Conservation (phyloP, 2,329 filamentous ascomycete species). For the Cladophialophora bantiana region DNA sequence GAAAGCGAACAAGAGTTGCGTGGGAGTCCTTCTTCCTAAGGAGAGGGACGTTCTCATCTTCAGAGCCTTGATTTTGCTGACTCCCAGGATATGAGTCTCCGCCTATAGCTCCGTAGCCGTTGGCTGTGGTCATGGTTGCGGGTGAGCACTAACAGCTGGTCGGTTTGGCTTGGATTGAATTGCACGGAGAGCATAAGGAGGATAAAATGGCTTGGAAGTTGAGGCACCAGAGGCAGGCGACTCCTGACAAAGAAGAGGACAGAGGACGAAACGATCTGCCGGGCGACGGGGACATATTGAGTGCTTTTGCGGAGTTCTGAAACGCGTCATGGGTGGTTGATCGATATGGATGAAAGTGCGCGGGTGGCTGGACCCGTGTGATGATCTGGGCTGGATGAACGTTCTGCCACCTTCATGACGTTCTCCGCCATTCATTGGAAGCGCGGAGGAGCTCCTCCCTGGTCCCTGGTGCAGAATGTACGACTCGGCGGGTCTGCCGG, state of each 20-base stretch:
- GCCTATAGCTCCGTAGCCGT: slow-evolving; percentile 29
- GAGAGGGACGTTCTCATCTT: slow-evolving; percentile 26
- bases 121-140: slow-evolving; percentile 24
- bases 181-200: neutral
- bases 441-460: slow-evolving; percentile 4
- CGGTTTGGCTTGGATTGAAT: neutral
- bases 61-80: slow-evolving; percentile 10
- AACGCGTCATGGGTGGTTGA: slow-evolving; percentile 19
- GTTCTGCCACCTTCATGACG: slow-evolving; percentile 27
- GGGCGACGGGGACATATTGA: slow-evolving; percentile 9
- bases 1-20: slow-evolving; percentile 12
- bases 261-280: slow-evolving; percentile 31
- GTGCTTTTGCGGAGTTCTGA: slow-evolving; percentile 14
- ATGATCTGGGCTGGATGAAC: slow-evolving; percentile 14
- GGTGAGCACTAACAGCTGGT: slow-evolving; percentile 6
- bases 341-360: slow-evolving; percentile 12
- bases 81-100: slow-evolving; percentile 10
- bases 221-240: neutral
- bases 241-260: neutral
- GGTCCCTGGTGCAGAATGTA: slow-evolving; percentile 5
- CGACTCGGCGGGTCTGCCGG: neutral
- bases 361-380: slow-evolving; percentile 8
- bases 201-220: neutral
- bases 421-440: slow-evolving; percentile 15
- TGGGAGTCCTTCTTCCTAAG: slow-evolving; percentile 12